Conservation (phyloP, 2,329 filamentous ascomycete genomes). For the Fusarium circinatum region DNA sequence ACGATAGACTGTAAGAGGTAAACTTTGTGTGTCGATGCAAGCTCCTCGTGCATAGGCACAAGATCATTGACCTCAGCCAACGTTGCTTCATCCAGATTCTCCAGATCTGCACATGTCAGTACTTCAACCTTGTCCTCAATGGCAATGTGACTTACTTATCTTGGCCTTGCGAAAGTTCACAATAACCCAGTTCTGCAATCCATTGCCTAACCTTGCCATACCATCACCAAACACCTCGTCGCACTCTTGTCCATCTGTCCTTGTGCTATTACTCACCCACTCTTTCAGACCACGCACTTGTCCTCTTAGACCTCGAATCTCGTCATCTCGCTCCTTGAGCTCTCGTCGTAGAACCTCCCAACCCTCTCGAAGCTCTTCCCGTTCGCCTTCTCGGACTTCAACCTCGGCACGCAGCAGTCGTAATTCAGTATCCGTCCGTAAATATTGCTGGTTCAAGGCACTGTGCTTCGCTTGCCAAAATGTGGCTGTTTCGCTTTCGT, state of each 20-base stretch:
- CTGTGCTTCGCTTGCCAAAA: slow-evolving; percentile 69
- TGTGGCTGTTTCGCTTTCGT: slow-evolving; percentile 64
- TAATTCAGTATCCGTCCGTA: slow-evolving; percentile 64
- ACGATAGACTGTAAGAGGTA: slow-evolving; percentile 72
- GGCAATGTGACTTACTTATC: slow-evolving; percentile 55
- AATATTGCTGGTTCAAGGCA: slow-evolving; percentile 61
- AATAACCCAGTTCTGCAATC: slow-evolving; percentile 80
- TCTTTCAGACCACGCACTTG: slow-evolving; percentile 77
- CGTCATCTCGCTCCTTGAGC: slow-evolving; percentile 63
- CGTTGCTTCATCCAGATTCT: slow-evolving; percentile 53
- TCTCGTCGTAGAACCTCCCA: slow-evolving; percentile 60
- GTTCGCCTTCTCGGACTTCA: slow-evolving; percentile 58
- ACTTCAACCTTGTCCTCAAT: background rate
- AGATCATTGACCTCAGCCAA: slow-evolving; percentile 57
- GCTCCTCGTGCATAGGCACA: slow-evolving; percentile 68
- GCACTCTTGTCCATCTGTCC: slow-evolving; percentile 68
- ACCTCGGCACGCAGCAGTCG: slow-evolving; percentile 61
- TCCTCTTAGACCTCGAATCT: slow-evolving; percentile 63
- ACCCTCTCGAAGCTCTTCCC: slow-evolving; percentile 60
- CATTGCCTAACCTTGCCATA: slow-evolving; percentile 71
- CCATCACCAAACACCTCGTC: slow-evolving; percentile 74
- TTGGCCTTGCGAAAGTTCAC: slow-evolving; percentile 73
- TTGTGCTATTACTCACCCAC: slow-evolving; percentile 74
- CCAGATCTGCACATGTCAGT: slow-evolving; percentile 52
- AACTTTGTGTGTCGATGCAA: slow-evolving; percentile 65